Evolutionary conservation across 352 stramenopile genomes (phyloP).

Genomic region (Globisporangium emineosum): DNA sequence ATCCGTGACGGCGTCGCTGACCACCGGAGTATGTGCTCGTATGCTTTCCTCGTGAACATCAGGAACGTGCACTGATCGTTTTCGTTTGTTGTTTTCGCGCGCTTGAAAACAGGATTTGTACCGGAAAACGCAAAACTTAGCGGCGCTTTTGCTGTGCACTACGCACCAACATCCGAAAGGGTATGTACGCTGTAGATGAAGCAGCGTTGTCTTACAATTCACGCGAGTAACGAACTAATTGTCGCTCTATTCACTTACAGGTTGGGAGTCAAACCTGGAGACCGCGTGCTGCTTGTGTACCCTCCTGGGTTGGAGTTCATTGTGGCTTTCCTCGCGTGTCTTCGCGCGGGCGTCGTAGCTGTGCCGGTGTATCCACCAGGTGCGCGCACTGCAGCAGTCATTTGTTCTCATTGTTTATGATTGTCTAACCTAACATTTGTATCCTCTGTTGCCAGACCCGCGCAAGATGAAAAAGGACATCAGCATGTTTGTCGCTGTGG

Average conservation of each 20-base stretch:
- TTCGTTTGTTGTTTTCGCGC: constrained; percentile 1
- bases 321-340: constrained; percentile 95
- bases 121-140: constrained; percentile 62
- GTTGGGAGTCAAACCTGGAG: constrained; percentile 56
- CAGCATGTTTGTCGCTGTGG: constrained; percentile 94
- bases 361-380: constrained; percentile 89
- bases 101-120: constrained; percentile 53
- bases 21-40: constrained; percentile 35
- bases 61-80: constrained; percentile 11
- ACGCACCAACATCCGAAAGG: constrained; percentile 57
- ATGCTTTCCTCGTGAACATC: background rate
- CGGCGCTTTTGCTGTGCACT: constrained; percentile 50
- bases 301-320: constrained; percentile 97
- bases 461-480: constrained; percentile 94
- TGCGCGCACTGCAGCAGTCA: constrained; percentile 14
- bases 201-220: background rate
- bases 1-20: constrained; percentile 44
- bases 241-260: constrained; percentile 24
- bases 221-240: background rate
- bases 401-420: background rate
- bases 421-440: constrained; percentile 4
- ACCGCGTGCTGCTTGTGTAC: constrained; percentile 95
- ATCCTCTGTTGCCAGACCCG: constrained; percentile 69
- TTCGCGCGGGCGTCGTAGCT: constrained; percentile 91
- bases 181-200: constrained; percentile 22